Evolutionary conservation across 164 flowering plant species (phyloP).

Genomic region (Vitis rotundifolia): DNA sequence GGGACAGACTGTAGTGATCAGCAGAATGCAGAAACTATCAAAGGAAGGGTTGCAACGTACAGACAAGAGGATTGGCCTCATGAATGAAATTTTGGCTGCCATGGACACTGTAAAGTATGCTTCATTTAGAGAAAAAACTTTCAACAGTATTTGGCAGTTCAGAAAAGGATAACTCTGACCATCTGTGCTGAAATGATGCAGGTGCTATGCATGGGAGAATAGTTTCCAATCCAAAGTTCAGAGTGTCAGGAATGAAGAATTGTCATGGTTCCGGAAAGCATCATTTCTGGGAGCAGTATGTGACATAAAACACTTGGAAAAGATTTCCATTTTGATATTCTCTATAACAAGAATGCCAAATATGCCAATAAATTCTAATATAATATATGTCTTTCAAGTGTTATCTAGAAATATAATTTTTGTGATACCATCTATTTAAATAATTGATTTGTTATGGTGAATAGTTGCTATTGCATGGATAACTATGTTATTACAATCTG

Average conservation of each 20-base stretch:
- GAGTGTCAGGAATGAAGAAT: slow-evolving; percentile 68
- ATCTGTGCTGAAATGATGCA: slow-evolving; percentile 30
- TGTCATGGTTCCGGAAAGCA: slow-evolving; percentile 89
- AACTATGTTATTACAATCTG: neutral
- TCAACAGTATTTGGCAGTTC: neutral
- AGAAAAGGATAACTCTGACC: slow-evolving; percentile 8
- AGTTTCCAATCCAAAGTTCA: slow-evolving; percentile 89
- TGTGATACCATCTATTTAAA: too few species aligned
- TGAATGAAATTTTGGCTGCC: slow-evolving; percentile 98
- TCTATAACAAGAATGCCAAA: neutral
- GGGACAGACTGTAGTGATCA: slow-evolving; percentile 76
- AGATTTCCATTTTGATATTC: neutral
- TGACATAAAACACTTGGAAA: neutral
- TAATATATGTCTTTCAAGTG: neutral
- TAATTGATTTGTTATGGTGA: neutral
- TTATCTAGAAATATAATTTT: neutral
- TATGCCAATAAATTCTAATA: neutral
- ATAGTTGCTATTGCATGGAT: neutral
- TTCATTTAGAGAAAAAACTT: neutral
- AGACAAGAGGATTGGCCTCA: slow-evolving; percentile 95
- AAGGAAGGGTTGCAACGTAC: slow-evolving; percentile 96
- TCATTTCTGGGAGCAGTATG: slow-evolving; percentile 82
- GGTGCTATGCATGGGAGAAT: slow-evolving; percentile 98
- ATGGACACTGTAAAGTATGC: slow-evolving; percentile 98
- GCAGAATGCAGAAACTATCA: slow-evolving; percentile 79